Conservation (phyloP, 1,284 basidiomycete genomes). For the Anthracocystis walkeri region DNA sequence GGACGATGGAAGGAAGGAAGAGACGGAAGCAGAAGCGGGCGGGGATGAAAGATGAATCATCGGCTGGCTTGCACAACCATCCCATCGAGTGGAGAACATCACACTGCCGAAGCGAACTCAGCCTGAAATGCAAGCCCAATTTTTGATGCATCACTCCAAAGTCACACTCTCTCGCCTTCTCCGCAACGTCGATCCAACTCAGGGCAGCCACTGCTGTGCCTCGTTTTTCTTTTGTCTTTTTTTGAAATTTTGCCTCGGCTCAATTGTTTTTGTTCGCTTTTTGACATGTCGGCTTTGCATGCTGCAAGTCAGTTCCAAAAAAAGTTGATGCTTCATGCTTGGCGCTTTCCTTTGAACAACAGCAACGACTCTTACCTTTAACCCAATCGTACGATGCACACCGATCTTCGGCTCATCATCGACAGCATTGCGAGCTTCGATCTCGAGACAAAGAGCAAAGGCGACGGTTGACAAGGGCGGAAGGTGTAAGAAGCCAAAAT, state of each 20-base stretch:
- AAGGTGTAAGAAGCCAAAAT: neutral
- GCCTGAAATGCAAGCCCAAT: neutral
- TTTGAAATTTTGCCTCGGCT: constrained; percentile 18
- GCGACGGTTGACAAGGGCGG: neutral
- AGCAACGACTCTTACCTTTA: too few relatives aligned
- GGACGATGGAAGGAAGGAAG: neutral
- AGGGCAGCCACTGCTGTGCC: neutral
- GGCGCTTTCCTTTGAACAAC: neutral
- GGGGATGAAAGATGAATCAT: neutral
- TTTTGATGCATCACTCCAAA: neutral
- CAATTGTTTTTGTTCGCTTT: constrained; percentile 3
- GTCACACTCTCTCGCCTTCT: neutral
- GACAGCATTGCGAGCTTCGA: too few relatives aligned
- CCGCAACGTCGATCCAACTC: neutral
- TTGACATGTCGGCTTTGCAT: neutral
- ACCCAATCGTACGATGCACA: too few relatives aligned
- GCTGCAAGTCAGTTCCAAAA: neutral
- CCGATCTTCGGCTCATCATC: too few relatives aligned
- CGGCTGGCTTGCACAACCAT: neutral
- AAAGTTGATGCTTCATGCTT: neutral
- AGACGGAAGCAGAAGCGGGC: neutral
- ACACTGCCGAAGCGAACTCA: neutral
- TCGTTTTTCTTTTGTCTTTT: too few relatives aligned
- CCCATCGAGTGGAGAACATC: neutral
- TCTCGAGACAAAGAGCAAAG: neutral